phyloP scores from a whole-genome alignment of 768 basidiomycete genomes.

The Panaeolus cyanescens region DNA sequence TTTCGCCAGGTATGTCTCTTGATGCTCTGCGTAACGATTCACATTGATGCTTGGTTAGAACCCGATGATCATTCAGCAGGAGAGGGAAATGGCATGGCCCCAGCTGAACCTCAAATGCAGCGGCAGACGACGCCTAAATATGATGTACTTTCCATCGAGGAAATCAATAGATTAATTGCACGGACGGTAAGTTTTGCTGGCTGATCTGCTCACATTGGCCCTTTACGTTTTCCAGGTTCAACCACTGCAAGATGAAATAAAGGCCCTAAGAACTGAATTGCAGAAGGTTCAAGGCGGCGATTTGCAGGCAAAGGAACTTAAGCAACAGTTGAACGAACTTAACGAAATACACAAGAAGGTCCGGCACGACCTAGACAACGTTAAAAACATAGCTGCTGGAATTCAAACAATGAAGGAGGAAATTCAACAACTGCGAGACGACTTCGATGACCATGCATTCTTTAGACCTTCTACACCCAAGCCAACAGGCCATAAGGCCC shows the following conservation, averaged over 20 bases:
- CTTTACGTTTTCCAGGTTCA: constrained; percentile 8
- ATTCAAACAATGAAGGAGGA: constrained; percentile 23
- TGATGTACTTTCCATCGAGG: background rate
- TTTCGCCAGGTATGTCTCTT: background rate
- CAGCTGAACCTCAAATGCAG: background rate
- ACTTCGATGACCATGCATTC: constrained; percentile 6
- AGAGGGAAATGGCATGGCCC: background rate
- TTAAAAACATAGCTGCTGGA: constrained; percentile 21
- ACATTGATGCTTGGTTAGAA: background rate
- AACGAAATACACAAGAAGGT: constrained; percentile 9
- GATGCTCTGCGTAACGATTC: background rate
- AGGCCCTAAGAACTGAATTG: constrained; percentile 22
- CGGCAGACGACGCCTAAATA: background rate
- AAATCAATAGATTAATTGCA: constrained; percentile 15
- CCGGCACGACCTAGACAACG: constrained; percentile 11
- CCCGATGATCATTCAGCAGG: background rate
- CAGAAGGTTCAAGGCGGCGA: background rate
- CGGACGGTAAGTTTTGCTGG: constrained; percentile 14
- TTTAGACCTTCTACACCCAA: constrained; percentile 26
- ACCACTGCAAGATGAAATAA: constrained; percentile 18
- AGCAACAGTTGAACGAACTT: constrained; percentile 4
- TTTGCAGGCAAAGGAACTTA: background rate
- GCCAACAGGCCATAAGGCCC: constrained; percentile 12
- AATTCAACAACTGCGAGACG: constrained; percentile 18
- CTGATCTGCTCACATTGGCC: background rate